A percentile compares a stretch with the other conserved stretches of the same genome.
phyloP scores from a whole-genome alignment of 495 filamentous ascomycete genomes.

The Jackrogersella minutella region DNA sequence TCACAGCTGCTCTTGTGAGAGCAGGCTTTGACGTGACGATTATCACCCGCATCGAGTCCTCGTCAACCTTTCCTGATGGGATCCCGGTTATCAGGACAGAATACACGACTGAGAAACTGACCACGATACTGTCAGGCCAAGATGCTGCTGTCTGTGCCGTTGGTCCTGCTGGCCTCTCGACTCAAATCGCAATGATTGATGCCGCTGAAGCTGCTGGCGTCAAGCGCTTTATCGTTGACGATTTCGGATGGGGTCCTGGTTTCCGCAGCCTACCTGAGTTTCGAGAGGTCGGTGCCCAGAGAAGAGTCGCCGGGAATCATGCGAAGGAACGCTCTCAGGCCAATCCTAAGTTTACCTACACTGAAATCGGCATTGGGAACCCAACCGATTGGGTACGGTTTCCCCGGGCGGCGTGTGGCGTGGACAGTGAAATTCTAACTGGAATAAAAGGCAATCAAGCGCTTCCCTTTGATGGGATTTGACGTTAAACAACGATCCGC shows the following conservation, averaged over 20 bases:
- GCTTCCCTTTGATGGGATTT: constrained; percentile 48
- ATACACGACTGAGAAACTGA: constrained; percentile 54
- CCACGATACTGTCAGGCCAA: constrained; percentile 49
- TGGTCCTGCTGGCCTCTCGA: constrained; percentile 33
- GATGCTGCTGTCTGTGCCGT: constrained; percentile 57
- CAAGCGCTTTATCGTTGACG: constrained; percentile 60
- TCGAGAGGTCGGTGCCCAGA: constrained; percentile 23
- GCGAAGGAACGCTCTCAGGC: constrained; percentile 47
- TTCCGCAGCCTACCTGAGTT: constrained; percentile 33
- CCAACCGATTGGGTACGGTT: constrained; percentile 51
- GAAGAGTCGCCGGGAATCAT: constrained; percentile 40
- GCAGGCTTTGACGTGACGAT: constrained; percentile 59
- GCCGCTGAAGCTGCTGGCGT: constrained; percentile 60
- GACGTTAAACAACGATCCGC: constrained; percentile 48
- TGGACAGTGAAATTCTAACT: constrained; percentile 7
- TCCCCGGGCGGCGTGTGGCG: not conserved
- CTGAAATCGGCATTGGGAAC: constrained; percentile 50
- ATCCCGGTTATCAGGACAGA: constrained; percentile 50
- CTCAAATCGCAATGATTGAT: constrained; percentile 56
- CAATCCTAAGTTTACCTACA: constrained; percentile 52
- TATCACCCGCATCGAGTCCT: constrained; percentile 52
- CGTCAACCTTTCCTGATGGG: constrained; percentile 41
- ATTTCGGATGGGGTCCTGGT: constrained; percentile 60
- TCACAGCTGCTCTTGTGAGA: constrained; percentile 55
- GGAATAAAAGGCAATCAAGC: constrained; percentile 27